These are phyloP conservation scores for Venturia effusa DNA, from an alignment of 2,329 filamentous ascomycete genomes.

Conservation along the genomic window DNA sequence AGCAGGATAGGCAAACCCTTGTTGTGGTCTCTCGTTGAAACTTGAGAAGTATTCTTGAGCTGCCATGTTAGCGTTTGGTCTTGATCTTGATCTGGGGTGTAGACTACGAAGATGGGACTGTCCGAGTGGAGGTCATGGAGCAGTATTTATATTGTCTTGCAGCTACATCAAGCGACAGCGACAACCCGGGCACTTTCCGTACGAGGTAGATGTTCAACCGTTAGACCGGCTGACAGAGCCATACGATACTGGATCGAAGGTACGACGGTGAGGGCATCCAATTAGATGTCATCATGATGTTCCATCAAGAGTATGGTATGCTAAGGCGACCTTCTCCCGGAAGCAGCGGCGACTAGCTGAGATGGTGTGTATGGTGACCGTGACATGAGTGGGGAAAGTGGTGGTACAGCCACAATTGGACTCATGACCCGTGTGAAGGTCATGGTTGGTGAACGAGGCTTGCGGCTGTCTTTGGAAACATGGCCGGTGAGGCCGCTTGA, in stretches of 20 bases:
- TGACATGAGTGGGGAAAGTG: neutral
- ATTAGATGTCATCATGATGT: neutral
- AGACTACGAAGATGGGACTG: neutral
- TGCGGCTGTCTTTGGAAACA: too few relatives aligned
- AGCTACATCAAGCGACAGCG: neutral
- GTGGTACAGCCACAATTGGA: neutral
- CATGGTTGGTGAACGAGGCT: neutral
- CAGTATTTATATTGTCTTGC: neutral
- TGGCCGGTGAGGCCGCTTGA: too few relatives aligned
- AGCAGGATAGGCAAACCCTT: neutral
- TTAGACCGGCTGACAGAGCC: neutral
- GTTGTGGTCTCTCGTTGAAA: slow-evolving; percentile 1
- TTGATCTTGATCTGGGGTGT: neutral
- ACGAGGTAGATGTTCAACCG: neutral
- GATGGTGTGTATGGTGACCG: neutral
- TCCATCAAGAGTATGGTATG: neutral
- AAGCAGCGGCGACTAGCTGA: neutral
- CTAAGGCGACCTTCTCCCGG: neutral
- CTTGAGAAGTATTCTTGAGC: slow-evolving; percentile 11
- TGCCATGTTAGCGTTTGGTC: slow-evolving; percentile 5
- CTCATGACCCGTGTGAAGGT: neutral
- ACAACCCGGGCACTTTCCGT: neutral
- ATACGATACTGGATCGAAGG: neutral
- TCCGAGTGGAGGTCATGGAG: neutral
- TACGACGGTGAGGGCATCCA: neutral